These are phyloP conservation scores for Forsythia viridissima DNA, from an alignment of 257 asterid species.

Conservation along the genomic window DNA sequence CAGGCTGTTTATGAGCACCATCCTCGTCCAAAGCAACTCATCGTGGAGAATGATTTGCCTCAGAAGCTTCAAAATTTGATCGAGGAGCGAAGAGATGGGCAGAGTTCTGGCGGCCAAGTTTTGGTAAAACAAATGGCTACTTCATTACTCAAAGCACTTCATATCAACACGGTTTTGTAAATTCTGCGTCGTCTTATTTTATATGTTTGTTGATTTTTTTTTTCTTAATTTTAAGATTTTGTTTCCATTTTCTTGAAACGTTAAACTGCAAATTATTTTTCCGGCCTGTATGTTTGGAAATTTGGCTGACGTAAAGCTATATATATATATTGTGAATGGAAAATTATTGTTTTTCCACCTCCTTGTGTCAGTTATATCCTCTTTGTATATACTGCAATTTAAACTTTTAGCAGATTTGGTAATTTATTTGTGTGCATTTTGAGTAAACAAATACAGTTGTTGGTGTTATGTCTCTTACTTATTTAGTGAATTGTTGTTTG, in stretches of 20 bases:
- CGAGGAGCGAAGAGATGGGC: slow-evolving; percentile 96
- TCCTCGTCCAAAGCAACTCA: slow-evolving; percentile 96
- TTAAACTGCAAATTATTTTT: background rate
- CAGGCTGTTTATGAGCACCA: slow-evolving; percentile 98
- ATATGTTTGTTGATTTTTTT: background rate
- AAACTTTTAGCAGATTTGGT: background rate
- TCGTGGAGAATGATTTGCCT: slow-evolving; percentile 93
- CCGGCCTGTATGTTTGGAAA: background rate
- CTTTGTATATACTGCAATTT: background rate
- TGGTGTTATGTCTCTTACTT: background rate
- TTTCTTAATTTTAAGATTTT: background rate
- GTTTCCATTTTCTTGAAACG: background rate
- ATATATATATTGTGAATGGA: background rate
- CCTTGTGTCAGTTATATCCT: background rate
- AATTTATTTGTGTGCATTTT: background rate
- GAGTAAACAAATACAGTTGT: background rate
- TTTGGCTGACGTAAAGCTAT: background rate
- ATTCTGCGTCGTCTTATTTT: background rate
- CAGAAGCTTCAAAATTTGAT: slow-evolving; percentile 86
- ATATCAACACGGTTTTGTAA: slow-evolving; percentile 88
- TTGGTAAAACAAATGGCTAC: slow-evolving; percentile 99
- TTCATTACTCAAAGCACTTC: slow-evolving; percentile 94
- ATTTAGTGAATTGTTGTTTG: too few species aligned
- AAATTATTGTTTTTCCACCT: background rate
- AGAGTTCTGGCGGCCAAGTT: slow-evolving; percentile 96